Percentiles rank a stretch among this genome's conserved stretches.
Conservation (phyloP, 805 yeast species). For the Brettanomyces naardenensis region DNA sequence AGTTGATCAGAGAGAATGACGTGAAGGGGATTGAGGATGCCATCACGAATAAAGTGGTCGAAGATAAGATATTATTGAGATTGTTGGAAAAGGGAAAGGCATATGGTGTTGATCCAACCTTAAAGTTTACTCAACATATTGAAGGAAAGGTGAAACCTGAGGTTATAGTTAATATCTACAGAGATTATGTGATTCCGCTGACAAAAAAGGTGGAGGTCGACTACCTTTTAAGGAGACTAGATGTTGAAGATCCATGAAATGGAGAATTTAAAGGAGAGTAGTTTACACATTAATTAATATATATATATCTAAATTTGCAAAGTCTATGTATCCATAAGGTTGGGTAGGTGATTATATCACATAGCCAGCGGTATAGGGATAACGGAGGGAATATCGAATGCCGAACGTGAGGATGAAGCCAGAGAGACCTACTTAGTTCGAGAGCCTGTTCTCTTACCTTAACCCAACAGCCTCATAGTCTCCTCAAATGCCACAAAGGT, state of each 20-base stretch:
- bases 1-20: slow-evolving; percentile 60
- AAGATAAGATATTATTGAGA: slow-evolving; percentile 72
- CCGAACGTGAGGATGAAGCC: too few relatives aligned
- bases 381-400: too few relatives aligned
- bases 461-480: slow-evolving; percentile 61
- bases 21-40: slow-evolving; percentile 64
- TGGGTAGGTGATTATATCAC: too few relatives aligned
- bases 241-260: too few relatives aligned
- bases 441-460: slow-evolving; percentile 2
- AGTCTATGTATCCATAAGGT: too few relatives aligned
- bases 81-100: slow-evolving; percentile 73
- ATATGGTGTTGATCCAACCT: slow-evolving; percentile 83
- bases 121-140: slow-evolving; percentile 57
- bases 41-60: slow-evolving; percentile 85
- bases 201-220: slow-evolving; percentile 95
- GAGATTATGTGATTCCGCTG: slow-evolving; percentile 83
- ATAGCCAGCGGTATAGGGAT: too few relatives aligned
- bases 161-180: slow-evolving; percentile 72
- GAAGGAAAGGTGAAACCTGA: slow-evolving; percentile 78
- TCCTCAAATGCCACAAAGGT: slow-evolving; percentile 91
- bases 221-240: slow-evolving; percentile 76
- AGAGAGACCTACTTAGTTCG: too few relatives aligned
- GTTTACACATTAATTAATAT: too few relatives aligned
- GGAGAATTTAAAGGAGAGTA: too few relatives aligned
- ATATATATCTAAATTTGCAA: too few relatives aligned